Base-by-base conservation (phyloP, 2,329 filamentous ascomycete genomes). In the Fusarium citri region DNA sequence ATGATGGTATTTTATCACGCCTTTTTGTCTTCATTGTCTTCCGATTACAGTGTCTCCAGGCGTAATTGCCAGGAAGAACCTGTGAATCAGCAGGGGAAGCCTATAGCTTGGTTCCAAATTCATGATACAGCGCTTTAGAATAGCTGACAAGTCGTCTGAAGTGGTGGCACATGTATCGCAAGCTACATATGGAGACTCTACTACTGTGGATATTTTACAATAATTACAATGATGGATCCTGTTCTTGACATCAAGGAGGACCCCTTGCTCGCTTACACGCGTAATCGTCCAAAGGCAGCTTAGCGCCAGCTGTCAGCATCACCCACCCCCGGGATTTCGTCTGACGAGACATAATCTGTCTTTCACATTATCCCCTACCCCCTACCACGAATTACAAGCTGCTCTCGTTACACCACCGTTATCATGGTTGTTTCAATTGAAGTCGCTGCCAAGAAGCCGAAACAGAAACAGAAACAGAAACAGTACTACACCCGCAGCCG, bases 401-500 rank as follows among this genome's bases (percentile, higher is more conserved):
- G 5, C 12, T n/a, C 18, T 12, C 34, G 12, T 12, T 14, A 8
- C 30, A 22, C 10, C 28, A 6, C 22, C 16, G 16, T 4, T n/a
- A 45, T 8, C 3, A 63, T 63, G 51, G 37, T 28, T 18, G 16
- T 30, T 31, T 11, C 43, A 16, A n/a, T 30, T 18, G 43, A 49
- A 7, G 9, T 37, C 7, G 8, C 14, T 26, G 14, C 23, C 10
- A 23, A 18, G n/a, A 54, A 25, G 25, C 37, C 26, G 14, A 59
- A 55, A 14, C 11, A 28, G 28, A 30, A 15, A 14, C 11, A 28
- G 28, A 30, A 15, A 23, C 20, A 48, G 20, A 67, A 66, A 11
- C 63, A 51, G 9, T 22, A 53, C 11, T 60, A 71, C 26, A 65
- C 65, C 5, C 65, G 71, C 8, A 73, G 71, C 41, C 67, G 71